A percentile compares a stretch with the other conserved stretches of the same genome.
These are phyloP conservation scores for Monilinia fructigena DNA, from an alignment of 2,329 filamentous ascomycete species.

Conservation along the genomic window DNA sequence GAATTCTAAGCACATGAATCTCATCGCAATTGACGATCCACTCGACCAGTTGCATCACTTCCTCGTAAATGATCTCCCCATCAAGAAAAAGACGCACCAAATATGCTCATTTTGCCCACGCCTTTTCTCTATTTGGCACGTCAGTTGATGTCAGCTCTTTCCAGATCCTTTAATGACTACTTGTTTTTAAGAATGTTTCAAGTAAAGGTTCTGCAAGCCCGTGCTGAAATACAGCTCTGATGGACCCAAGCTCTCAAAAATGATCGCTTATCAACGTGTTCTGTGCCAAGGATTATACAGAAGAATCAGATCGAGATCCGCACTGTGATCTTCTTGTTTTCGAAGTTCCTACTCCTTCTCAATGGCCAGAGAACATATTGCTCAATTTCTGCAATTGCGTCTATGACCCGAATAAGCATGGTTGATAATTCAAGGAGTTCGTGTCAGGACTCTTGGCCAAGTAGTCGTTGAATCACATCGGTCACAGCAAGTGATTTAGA, in stretches of 20 bases:
- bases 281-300: background rate
- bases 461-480: background rate
- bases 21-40: background rate
- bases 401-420: too few relatives aligned
- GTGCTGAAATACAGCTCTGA: background rate
- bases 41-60: background rate
- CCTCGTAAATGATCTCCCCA: too few relatives aligned
- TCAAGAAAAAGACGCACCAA: too few relatives aligned
- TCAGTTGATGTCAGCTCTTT: too few relatives aligned
- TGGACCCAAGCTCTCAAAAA: background rate
- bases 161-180: too few relatives aligned
- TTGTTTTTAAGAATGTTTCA: too few relatives aligned
- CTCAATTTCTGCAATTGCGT: background rate
- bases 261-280: background rate
- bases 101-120: too few relatives aligned
- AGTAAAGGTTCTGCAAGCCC: too few relatives aligned
- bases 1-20: background rate
- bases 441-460: background rate
- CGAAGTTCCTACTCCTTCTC: background rate
- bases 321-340: background rate
- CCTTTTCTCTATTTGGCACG: too few relatives aligned
- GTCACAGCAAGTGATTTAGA: background rate
- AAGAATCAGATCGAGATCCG: background rate
- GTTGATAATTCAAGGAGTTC: too few relatives aligned
- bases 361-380: background rate